Base-by-base conservation (phyloP, 768 basidiomycete genomes). In the Boletellus ananiceps region DNA sequence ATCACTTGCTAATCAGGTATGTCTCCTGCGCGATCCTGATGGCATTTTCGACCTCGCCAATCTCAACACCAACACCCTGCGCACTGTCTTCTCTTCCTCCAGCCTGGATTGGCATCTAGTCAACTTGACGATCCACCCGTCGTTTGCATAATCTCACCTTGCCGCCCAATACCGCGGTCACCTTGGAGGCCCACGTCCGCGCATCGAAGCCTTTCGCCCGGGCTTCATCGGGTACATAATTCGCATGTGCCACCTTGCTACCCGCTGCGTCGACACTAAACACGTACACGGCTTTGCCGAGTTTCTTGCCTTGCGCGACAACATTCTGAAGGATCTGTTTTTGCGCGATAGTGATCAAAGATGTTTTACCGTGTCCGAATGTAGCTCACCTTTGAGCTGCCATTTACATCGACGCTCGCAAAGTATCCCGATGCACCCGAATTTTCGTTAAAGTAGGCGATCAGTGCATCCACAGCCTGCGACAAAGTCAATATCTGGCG, bases 21-120 rank as follows among this genome's bases (percentile, higher is more conserved):
- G 57, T 75, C 43, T 70, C 62, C 53, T 70, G 70, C 4, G 88
- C 91, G 19, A 74, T 72, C 47, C 59, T 62, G 16, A 92, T 57
- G 1, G 89, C 93, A 51, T 87, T 88, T 14, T 76, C 70, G 2
- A 92, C 69, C 67, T 79, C 84, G 21, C 68, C 68, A 1, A 77
- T 66, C 52, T 89, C 76, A 3, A 74, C 69, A 27, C 96, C 96
- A 13, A 95, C 83, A 21, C 96, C 96, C 62, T 94, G 92, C 2
- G 88, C 87, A 47, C 81, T 78, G 33, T 98, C 96, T 51, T 91
- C 91, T 69, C 94, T 97, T 13, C 96, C 96, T 47, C 96, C 96
- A 44, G 92, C 92, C 91, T 93, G 49, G 46, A 47, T 51, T 25
- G 34, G 49, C 21, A 44, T 33, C 52, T 31, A 23, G 46, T 64